Percentiles rank a stretch among this genome's conserved stretches.
These are phyloP conservation scores for Tolypocladium ovalisporum DNA, from an alignment of 2,329 filamentous ascomycete genomes.

Conservation along the genomic window DNA sequence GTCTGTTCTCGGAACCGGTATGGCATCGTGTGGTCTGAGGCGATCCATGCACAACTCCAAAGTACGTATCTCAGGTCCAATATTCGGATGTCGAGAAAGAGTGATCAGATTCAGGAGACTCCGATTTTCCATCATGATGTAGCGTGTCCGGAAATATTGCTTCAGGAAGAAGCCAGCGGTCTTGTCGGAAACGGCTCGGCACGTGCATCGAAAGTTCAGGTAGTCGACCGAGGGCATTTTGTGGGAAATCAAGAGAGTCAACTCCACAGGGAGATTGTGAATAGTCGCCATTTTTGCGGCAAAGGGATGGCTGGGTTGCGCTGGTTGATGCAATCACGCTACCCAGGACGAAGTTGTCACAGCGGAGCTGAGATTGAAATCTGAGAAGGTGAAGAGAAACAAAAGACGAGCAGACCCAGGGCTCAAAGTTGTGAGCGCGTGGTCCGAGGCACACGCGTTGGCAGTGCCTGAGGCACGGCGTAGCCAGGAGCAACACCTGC, in stretches of 20 bases:
- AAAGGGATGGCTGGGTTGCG: neutral
- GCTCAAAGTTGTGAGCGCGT: too few species aligned
- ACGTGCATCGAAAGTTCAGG: neutral
- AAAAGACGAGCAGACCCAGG: too few species aligned
- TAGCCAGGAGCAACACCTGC: neutral
- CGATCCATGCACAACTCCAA: neutral
- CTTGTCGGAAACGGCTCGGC: neutral
- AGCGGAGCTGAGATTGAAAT: neutral
- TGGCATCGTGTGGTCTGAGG: neutral
- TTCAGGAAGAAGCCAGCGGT: neutral
- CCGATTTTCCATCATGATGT: neutral
- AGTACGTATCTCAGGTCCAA: neutral
- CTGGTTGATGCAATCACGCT: neutral
- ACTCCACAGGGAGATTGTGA: neutral
- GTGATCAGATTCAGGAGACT: neutral
- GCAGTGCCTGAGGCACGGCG: neutral
- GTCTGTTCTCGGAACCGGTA: too few species aligned
- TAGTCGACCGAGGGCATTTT: neutral
- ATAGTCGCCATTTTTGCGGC: neutral
- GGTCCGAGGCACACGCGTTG: neutral
- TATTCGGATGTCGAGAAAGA: neutral
- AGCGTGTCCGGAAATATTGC: neutral
- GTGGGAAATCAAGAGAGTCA: neutral
- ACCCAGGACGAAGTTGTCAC: neutral
- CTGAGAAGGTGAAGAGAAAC: too few species aligned